phyloP scores from a whole-genome alignment of 345 rosid genomes.

The Capsella bursapastoris region DNA sequence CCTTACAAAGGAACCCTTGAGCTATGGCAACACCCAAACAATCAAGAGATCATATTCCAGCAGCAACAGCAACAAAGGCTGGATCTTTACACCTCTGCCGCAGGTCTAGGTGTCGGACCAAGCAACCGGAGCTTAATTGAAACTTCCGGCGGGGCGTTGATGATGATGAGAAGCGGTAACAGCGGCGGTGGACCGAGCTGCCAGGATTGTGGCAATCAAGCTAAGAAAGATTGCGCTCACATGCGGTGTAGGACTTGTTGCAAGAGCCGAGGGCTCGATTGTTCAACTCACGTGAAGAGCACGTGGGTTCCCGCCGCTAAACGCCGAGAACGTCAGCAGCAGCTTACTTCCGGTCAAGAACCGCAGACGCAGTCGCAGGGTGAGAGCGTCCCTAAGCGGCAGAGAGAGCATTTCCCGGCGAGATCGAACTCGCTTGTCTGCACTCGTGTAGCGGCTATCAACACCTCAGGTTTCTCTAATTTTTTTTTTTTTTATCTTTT shows the following conservation, averaged over 20 bases:
- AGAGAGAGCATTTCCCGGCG: constrained; percentile 28
- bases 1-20: constrained; percentile 61
- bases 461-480: constrained; percentile 32
- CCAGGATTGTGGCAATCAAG: constrained; percentile 89
- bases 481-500: not conserved
- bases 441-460: constrained; percentile 45
- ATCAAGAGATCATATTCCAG: constrained; percentile 40
- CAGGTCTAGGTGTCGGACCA: constrained; percentile 54
- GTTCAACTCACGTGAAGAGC: constrained; percentile 79
- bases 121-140: constrained; percentile 34
- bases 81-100: constrained; percentile 52
- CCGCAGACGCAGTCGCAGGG: constrained; percentile 37
- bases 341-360: constrained; percentile 49
- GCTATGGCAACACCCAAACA: constrained; percentile 54
- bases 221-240: constrained; percentile 77
- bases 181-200: constrained; percentile 70
- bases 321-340: constrained; percentile 73
- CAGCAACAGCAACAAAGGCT: constrained; percentile 44
- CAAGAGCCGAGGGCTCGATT: constrained; percentile 75
- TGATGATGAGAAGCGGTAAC: constrained; percentile 36
- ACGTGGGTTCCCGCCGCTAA: constrained; percentile 87
- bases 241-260: constrained; percentile 84
- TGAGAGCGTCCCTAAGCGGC: constrained; percentile 41
- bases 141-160: constrained; percentile 39
- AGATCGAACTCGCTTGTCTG: constrained; percentile 38